These are phyloP conservation scores for Magnusiomyces magnusii DNA, from an alignment of 1,139 yeast genomes.

Conservation along the genomic window DNA sequence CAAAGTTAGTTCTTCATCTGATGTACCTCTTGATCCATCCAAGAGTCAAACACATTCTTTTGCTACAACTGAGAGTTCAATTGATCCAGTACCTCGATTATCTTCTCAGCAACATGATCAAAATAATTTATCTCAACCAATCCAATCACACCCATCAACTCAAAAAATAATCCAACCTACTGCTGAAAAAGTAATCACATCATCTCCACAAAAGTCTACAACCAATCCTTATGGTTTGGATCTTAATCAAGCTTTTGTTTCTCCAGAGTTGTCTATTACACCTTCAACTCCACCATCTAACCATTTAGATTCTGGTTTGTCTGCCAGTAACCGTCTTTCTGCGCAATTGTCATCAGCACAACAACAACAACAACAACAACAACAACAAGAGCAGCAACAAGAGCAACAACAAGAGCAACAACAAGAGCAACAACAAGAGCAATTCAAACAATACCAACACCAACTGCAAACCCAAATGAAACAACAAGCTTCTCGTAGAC, in stretches of 20 bases:
- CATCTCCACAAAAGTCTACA: too few species aligned
- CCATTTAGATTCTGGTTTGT: neutral
- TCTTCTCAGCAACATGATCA: neutral
- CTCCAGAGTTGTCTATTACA: neutral
- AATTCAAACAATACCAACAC: conserved; percentile 16
- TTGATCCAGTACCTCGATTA: neutral
- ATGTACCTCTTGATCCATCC: neutral
- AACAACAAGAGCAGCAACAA: conserved; percentile 17
- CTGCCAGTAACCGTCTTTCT: neutral
- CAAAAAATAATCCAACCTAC: neutral
- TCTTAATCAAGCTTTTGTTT: neutral
- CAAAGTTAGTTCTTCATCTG: neutral
- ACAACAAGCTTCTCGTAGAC: conserved; percentile 24
- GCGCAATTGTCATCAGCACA: neutral
- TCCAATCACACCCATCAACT: neutral
- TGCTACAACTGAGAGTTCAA: neutral
- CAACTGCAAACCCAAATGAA: conserved; percentile 14
- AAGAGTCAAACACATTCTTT: neutral
- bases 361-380: conserved; percentile 9
- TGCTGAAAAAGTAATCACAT: neutral
- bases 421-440: conserved; percentile 14
- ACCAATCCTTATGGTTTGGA: neutral
- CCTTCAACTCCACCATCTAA: neutral
- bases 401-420: conserved; percentile 12
- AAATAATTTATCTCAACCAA: neutral